phyloP scores from a whole-genome alignment of 768 basidiomycete genomes.

The Phylloporus scabripes region DNA sequence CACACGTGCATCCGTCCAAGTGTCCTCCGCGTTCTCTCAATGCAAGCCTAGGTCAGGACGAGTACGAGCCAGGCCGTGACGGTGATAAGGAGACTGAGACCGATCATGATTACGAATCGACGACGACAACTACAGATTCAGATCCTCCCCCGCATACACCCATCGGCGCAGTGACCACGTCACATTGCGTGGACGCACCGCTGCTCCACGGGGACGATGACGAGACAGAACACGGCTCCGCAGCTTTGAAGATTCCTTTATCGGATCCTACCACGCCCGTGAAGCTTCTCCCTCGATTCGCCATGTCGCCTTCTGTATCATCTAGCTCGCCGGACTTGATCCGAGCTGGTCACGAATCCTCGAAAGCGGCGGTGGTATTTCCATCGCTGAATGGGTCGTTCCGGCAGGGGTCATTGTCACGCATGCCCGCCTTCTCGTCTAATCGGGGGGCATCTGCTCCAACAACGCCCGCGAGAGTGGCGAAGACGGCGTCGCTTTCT shows the following conservation, averaged over 20 bases:
- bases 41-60: constrained; percentile 3
- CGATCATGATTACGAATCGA: constrained; percentile 24
- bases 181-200: constrained; percentile 3
- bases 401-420: constrained; percentile 7
- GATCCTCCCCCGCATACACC: constrained; percentile 26
- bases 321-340: not conserved
- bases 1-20: not conserved
- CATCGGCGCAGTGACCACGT: constrained; percentile 7
- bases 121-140: constrained; percentile 25
- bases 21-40: constrained; percentile 3
- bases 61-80: constrained; percentile 6
- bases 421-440: not conserved
- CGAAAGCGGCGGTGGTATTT: constrained; percentile 15
- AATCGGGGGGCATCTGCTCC: constrained; percentile 6
- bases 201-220: constrained; percentile 16
- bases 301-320: constrained; percentile 3
- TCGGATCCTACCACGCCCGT: constrained; percentile 16
- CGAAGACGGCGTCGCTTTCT: not conserved
- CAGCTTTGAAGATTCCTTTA: constrained; percentile 1
- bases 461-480: constrained; percentile 9
- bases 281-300: constrained; percentile 11
- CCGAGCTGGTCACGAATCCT: constrained; percentile 6
- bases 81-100: constrained; percentile 20
- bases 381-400: constrained; percentile 25
- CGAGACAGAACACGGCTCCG: not conserved